Percentiles rank a stretch among this genome's conserved stretches.
Conservation (phyloP, 306 rosid genomes). For the Carpinus viminea region DNA sequence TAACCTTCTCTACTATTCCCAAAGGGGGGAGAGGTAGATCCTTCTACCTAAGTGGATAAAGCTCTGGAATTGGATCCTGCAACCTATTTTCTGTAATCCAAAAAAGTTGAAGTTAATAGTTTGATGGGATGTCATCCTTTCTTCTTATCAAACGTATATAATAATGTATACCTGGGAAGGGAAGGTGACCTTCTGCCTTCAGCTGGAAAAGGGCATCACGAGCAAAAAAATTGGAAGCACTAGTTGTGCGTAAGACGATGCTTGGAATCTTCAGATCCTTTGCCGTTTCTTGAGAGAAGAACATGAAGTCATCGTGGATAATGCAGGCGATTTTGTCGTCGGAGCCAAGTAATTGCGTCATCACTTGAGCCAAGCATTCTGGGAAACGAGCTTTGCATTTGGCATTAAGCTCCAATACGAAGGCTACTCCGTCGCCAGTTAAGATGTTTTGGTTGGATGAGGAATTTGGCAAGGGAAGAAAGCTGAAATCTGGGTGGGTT, state of each 20-base stretch:
- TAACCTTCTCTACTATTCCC: not conserved
- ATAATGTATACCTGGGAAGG: slow-evolving; percentile 33
- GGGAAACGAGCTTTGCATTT: slow-evolving; percentile 29
- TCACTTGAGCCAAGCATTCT: slow-evolving; percentile 19
- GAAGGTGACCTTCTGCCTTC: slow-evolving; percentile 29
- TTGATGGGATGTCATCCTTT: not conserved
- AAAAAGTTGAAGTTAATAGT: not conserved
- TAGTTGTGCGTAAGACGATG: slow-evolving; percentile 31
- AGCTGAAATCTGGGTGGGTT: slow-evolving; percentile 34
- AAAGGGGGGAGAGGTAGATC: slow-evolving; percentile 40
- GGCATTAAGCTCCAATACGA: slow-evolving; percentile 16
- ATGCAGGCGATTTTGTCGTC: slow-evolving; percentile 35
- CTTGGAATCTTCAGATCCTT: slow-evolving; percentile 34
- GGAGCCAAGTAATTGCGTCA: not conserved
- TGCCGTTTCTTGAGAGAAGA: slow-evolving; percentile 27
- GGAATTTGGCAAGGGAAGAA: slow-evolving; percentile 37
- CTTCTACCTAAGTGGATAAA: slow-evolving; percentile 47
- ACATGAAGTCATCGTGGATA: slow-evolving; percentile 39
- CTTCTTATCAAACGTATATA: too few relatives aligned
- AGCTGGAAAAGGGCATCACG: slow-evolving; percentile 24
- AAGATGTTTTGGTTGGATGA: slow-evolving; percentile 22
- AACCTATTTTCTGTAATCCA: slow-evolving; percentile 29
- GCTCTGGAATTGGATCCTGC: slow-evolving; percentile 34
- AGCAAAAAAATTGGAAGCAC: slow-evolving; percentile 33
- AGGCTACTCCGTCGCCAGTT: not conserved